Base-by-base conservation (phyloP, 169 alveolate genomes). In the Neospora caninum region DNA sequence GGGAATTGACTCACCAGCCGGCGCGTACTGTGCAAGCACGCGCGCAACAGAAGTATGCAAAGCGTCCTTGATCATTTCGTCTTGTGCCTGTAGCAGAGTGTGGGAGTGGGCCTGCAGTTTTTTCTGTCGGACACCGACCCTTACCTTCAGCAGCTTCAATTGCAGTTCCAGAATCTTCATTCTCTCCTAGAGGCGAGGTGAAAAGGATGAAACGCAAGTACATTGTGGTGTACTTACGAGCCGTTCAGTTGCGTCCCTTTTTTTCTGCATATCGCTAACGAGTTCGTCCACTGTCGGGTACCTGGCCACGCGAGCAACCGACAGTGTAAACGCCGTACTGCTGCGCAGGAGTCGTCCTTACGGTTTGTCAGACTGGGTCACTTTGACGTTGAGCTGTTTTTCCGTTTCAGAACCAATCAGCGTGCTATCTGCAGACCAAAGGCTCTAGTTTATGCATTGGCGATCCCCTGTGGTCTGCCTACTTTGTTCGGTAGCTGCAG, bases 241-340 rank as follows among this genome's bases (percentile, higher is more conserved):
- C 53, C 95, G 70, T 38, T 94, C 96, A n/a, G 95, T 92, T 39
- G 96, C 96, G 88, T 94, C 95, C 42, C 96, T 43, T 58, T 94
- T 94, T 41, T 92, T 82, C 58, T 94, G 91, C 96, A 94, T 94
- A 36, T 94, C 96, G 64, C 93, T 80, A 83, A 94, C 96, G 80
- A 94, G 92, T 53, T 94, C 95, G 91, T 91, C 96, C 18, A 94
- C 95, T 91, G 96, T 94, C 16, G 96, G 96, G 67, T 94, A 94
- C 49, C 96, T 94, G 94, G 16, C 10, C 49, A 70, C 34, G 25
- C 64, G 92, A 20, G 58, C 31, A 39, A 45, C 6, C 36, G 34
- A 20, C 34, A 4, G 73, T 20, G 91, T 22, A 38, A 39, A 10
- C 36, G n/a, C 0, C 25, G 92, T 34, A 84, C 69, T 20, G 36